phyloP scores from a whole-genome alignment of 2,329 filamentous ascomycete species.

The Zymoseptoria tritici region DNA sequence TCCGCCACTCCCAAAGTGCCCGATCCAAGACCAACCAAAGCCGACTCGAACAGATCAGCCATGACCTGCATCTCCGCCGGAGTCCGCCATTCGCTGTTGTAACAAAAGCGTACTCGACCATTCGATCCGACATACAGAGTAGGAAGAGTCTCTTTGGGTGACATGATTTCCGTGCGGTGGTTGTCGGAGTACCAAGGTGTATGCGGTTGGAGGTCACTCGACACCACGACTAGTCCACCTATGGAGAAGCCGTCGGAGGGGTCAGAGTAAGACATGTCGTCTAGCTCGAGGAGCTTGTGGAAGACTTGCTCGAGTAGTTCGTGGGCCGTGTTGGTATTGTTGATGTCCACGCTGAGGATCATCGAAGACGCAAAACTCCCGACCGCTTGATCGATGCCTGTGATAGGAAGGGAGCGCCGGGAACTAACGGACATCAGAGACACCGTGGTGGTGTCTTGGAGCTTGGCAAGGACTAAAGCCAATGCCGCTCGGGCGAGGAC shows the following conservation, averaged over 20 bases:
- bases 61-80: slow-evolving; percentile 2
- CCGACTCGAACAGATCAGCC: neutral
- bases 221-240: slow-evolving; percentile 1
- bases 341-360: slow-evolving; percentile 1
- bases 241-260: slow-evolving; percentile 3
- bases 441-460: slow-evolving; percentile 1
- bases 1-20: neutral
- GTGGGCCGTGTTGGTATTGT: neutral
- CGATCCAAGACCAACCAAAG: neutral
- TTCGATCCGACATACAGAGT: slow-evolving; percentile 1
- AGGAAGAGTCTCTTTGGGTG: slow-evolving; percentile 2
- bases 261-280: slow-evolving; percentile 4
- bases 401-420: neutral
- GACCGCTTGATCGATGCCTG: neutral
- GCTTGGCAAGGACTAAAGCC: slow-evolving; percentile 1
- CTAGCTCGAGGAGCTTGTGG: slow-evolving; percentile 2
- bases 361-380: slow-evolving; percentile 1
- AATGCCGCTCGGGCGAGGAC: neutral
- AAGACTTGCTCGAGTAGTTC: slow-evolving; percentile 1
- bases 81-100: slow-evolving; percentile 4
- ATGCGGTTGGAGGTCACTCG: neutral
- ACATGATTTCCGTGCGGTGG: neutral
- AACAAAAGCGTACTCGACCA: neutral
- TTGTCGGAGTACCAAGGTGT: neutral
- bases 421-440: slow-evolving; percentile 3